phyloP scores from a whole-genome alignment of 305 asterid species.

The Rubia occidens region DNA sequence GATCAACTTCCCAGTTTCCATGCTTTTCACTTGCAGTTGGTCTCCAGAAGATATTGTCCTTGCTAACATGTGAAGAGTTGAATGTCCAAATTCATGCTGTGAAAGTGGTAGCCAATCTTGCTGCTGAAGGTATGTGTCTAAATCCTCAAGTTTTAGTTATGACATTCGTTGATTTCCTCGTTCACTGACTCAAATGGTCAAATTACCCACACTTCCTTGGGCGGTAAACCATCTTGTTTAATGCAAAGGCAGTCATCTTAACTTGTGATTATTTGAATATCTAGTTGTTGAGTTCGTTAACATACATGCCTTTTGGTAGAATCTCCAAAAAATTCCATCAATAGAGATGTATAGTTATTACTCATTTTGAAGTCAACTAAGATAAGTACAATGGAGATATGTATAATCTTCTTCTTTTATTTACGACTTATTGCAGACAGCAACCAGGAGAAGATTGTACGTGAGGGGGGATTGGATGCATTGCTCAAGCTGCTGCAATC shows the following conservation, averaged over 20 bases:
- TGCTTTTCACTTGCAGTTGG: constrained; percentile 52
- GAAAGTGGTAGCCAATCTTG: constrained; percentile 92
- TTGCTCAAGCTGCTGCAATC: constrained; percentile 66
- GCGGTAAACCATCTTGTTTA: not conserved
- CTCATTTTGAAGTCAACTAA: not conserved
- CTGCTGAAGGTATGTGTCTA: constrained; percentile 67
- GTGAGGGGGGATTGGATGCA: constrained; percentile 87
- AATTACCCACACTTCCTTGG: not conserved
- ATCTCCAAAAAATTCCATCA: not conserved
- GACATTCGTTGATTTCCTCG: not conserved
- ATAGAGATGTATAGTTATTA: not conserved
- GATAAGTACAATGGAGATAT: not conserved
- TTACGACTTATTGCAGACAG: constrained; percentile 41
- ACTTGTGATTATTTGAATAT: not conserved
- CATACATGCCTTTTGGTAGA: not conserved
- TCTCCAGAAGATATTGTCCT: constrained; percentile 67
- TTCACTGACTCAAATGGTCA: not conserved
- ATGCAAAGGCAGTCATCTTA: not conserved
- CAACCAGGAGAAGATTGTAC: constrained; percentile 74
- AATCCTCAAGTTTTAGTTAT: not conserved
- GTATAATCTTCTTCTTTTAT: not conserved
- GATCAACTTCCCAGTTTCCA: constrained; percentile 15
- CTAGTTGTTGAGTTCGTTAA: not conserved
- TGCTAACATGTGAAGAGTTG: constrained; percentile 60
- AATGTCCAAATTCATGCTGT: constrained; percentile 95